Conservation (phyloP, 2,329 filamentous ascomycete genomes). For the Alternaria consortialis region DNA sequence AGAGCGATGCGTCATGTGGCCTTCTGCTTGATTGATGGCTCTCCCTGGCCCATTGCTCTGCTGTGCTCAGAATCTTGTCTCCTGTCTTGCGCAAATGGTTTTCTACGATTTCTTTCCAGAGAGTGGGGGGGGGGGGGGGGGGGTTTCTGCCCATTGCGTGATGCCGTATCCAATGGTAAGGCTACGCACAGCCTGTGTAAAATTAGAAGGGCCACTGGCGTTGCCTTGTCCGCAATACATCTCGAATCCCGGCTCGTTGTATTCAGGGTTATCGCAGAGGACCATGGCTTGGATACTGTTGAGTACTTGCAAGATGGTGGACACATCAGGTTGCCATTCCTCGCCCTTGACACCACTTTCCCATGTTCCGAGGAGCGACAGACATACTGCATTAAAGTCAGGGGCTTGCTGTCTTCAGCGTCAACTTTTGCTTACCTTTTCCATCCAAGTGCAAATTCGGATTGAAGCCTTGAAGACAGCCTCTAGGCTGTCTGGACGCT, state of each 20-base stretch:
- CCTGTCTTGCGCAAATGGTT: slow-evolving; percentile 24
- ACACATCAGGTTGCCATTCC: slow-evolving; percentile 55
- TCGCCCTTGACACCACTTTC: slow-evolving; percentile 52
- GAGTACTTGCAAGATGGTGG: slow-evolving; percentile 60
- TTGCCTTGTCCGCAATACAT: background rate
- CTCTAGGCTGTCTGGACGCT: slow-evolving; percentile 56
- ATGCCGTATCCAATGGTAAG: slow-evolving; percentile 33
- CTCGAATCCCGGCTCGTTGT: slow-evolving; percentile 60
- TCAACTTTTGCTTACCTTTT: slow-evolving; percentile 49
- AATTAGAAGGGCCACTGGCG: background rate
- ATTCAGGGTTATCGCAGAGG: slow-evolving; percentile 60
- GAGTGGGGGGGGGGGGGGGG: slow-evolving; percentile 5
- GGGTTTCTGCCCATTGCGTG: slow-evolving; percentile 38
- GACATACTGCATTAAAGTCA: background rate
- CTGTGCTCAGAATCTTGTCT: slow-evolving; percentile 16
- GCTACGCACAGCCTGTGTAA: background rate
- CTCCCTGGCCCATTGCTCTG: slow-evolving; percentile 13
- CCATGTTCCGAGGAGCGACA: slow-evolving; percentile 44
- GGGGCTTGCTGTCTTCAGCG: background rate
- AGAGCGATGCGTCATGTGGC: background rate
- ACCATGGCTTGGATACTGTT: slow-evolving; percentile 66
- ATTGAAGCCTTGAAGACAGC: slow-evolving; percentile 54
- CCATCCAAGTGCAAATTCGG: slow-evolving; percentile 61
- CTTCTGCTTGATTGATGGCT: background rate
- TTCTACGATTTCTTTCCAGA: slow-evolving; percentile 26